These are phyloP conservation scores for Colletotrichum lindemuthianum DNA, from an alignment of 2,329 filamentous ascomycete species.

Conservation along the genomic window DNA sequence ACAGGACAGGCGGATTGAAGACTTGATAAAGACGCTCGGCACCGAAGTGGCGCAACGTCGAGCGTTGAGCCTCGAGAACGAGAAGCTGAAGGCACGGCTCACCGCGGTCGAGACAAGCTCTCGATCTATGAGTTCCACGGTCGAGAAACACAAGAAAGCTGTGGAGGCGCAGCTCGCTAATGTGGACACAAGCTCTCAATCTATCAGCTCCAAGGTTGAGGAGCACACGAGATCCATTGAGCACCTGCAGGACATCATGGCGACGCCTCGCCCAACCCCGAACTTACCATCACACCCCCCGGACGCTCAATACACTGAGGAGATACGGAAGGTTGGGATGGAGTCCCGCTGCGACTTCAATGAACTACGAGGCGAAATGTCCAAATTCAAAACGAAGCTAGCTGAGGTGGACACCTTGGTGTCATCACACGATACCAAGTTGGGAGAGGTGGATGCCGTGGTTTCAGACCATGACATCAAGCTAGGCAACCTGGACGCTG, in stretches of 20 bases:
- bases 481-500: conserved; percentile 29
- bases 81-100: conserved; percentile 18
- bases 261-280: neutral
- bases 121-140: no score
- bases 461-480: conserved; percentile 13
- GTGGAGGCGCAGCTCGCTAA: conserved; percentile 6
- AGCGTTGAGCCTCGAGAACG: conserved; percentile 17
- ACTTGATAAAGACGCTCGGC: conserved; percentile 6
- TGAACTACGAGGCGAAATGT: no score
- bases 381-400: neutral
- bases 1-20: conserved; percentile 32
- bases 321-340: neutral
- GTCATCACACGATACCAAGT: no score
- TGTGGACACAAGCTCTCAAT: neutral
- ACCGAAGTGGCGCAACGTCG: conserved; percentile 11
- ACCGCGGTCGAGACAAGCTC: conserved; percentile 3
- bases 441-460: neutral
- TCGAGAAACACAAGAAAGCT: no score
- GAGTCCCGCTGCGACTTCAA: neutral
- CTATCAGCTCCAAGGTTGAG: conserved; percentile 7
- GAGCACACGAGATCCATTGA: conserved; percentile 3
- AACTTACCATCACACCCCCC: neutral
- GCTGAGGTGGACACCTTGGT: no score
- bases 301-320: neutral
- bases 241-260: neutral